A percentile compares a stretch with the other conserved stretches of the same genome.
Conservation (phyloP, 805 yeast species). For the Lachancea dasiensis region DNA sequence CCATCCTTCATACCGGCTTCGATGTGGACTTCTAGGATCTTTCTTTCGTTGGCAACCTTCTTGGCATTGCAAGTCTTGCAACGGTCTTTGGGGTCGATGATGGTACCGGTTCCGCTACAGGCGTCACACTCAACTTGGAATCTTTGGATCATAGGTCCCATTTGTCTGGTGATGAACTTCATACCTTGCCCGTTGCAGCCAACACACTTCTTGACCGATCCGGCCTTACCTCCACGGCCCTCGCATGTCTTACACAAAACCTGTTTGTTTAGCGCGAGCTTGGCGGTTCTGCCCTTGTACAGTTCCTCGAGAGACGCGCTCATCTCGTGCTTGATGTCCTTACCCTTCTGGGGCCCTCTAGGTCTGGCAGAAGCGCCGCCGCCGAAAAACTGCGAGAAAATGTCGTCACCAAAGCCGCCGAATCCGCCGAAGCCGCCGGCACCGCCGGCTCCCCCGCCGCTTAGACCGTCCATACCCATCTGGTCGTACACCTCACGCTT, state of each 20-base stretch:
- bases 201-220: constrained; percentile 79
- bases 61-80: constrained; percentile 86
- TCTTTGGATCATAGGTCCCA: constrained; percentile 99
- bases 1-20: constrained; percentile 97
- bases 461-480: constrained; percentile 89
- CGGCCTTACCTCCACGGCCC: constrained; percentile 95
- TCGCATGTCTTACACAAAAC: constrained; percentile 82
- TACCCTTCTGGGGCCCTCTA: constrained; percentile 82
- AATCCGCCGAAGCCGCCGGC: constrained; percentile 61
- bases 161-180: constrained; percentile 88
- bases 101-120: constrained; percentile 91
- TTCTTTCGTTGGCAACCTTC: constrained; percentile 81
- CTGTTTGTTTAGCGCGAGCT: constrained; percentile 90
- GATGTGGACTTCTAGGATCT: constrained; percentile 87
- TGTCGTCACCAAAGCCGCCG: constrained; percentile 31
- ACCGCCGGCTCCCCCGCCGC: constrained; percentile 62
- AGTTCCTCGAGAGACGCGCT: constrained; percentile 85
- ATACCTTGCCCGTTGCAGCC: constrained; percentile 89
- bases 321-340: constrained; percentile 86
- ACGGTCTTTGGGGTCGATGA: constrained; percentile 77
- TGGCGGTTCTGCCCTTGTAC: constrained; percentile 89
- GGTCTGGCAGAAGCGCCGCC: constrained; percentile 65
- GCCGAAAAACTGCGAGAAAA: constrained; percentile 72
- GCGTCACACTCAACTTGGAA: constrained; percentile 90
- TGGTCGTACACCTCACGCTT: constrained; percentile 86